Conservation (phyloP, 768 basidiomycete species). For the Favolaschia claudopus region DNA sequence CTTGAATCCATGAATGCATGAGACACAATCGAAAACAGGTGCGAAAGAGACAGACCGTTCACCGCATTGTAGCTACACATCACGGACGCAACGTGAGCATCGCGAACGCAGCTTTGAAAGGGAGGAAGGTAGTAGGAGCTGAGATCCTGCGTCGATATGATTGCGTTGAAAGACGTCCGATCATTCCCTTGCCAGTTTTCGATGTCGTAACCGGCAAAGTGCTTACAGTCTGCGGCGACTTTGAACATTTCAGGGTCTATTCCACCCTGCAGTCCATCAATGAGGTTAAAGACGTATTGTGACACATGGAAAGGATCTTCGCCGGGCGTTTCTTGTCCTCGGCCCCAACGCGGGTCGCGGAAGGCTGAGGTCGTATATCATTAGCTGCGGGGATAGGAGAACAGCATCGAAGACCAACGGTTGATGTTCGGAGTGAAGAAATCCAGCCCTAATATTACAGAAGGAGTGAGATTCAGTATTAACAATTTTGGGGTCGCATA, state of each 20-base stretch:
- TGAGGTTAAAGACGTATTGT: slow-evolving; percentile 61
- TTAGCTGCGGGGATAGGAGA: not conserved
- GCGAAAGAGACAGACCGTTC: too few relatives aligned
- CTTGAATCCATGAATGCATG: too few relatives aligned
- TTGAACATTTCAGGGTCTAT: slow-evolving; percentile 62
- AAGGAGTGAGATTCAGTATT: too few relatives aligned
- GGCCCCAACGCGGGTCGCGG: slow-evolving; percentile 70
- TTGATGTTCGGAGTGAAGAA: slow-evolving; percentile 67
- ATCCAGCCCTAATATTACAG: slow-evolving; percentile 39
- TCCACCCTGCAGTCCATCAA: slow-evolving; percentile 65
- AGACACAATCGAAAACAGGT: too few relatives aligned
- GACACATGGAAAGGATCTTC: slow-evolving; percentile 64
- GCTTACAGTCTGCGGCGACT: slow-evolving; percentile 65
- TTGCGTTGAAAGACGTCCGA: slow-evolving; percentile 60
- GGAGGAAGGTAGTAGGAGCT: slow-evolving; percentile 62
- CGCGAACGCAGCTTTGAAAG: slow-evolving; percentile 67
- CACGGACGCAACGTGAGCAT: slow-evolving; percentile 64
- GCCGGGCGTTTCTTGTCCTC: slow-evolving; percentile 69
- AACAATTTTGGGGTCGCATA: not conserved
- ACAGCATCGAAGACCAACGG: slow-evolving; percentile 16
- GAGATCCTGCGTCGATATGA: slow-evolving; percentile 62
- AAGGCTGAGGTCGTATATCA: slow-evolving; percentile 45
- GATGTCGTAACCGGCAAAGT: slow-evolving; percentile 66
- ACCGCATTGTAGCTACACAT: slow-evolving; percentile 74
- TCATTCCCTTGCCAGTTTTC: slow-evolving; percentile 62